These are phyloP conservation scores for Saturnispora besseyi DNA, from an alignment of 805 yeast species.

Conservation along the genomic window DNA sequence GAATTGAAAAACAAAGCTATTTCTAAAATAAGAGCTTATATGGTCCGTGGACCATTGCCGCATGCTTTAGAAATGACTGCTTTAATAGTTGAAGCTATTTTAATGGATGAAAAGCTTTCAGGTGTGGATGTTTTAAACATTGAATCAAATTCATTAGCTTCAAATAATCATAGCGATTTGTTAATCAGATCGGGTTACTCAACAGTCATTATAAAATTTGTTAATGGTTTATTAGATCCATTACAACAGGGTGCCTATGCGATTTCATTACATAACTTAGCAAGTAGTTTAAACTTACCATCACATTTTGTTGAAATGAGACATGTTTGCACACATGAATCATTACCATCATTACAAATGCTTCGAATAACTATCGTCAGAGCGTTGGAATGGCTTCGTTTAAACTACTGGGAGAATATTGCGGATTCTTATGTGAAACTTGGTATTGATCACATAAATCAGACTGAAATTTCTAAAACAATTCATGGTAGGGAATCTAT, in stretches of 20 bases:
- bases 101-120: conserved; percentile 30
- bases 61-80: conserved; percentile 66
- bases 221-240: conserved; percentile 86
- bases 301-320: conserved; percentile 79
- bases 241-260: conserved; percentile 73
- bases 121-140: conserved; percentile 2
- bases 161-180: conserved; percentile 23
- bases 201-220: conserved; percentile 74
- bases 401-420: conserved; percentile 57
- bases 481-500: background rate
- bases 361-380: conserved; percentile 48
- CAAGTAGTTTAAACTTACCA: conserved; percentile 61
- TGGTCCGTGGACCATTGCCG: conserved; percentile 56
- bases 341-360: conserved; percentile 60
- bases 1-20: conserved; percentile 33
- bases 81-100: conserved; percentile 40
- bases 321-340: conserved; percentile 87
- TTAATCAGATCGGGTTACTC: conserved; percentile 48
- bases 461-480: background rate
- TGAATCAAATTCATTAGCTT: background rate
- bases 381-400: conserved; percentile 70
- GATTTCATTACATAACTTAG: conserved; percentile 67
- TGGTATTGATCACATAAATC: background rate
- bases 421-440: conserved; percentile 13
- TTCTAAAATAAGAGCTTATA: conserved; percentile 42